Evolutionary conservation across 139 green algal species (phyloP).

Genomic region (Yamagishiella unicocca): DNA sequence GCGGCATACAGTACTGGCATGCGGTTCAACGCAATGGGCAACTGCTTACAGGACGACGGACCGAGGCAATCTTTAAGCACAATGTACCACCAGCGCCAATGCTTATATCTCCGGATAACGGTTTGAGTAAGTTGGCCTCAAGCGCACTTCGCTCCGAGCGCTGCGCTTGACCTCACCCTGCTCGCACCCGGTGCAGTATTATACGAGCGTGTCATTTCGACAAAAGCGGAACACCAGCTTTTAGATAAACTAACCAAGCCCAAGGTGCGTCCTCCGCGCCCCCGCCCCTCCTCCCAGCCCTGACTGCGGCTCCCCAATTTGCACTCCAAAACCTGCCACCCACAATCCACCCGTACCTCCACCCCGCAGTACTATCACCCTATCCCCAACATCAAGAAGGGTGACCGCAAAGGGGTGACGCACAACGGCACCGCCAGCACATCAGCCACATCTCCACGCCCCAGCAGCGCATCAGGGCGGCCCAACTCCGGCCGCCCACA

Average conservation of each 20-base stretch:
- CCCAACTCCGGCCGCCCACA: conserved; percentile 3
- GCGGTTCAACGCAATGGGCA: background rate
- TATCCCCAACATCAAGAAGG: background rate
- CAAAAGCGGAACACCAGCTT: conserved; percentile 19
- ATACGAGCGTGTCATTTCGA: conserved; percentile 38
- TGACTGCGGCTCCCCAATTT: background rate
- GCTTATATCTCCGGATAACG: conserved; percentile 33
- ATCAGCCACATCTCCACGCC: background rate
- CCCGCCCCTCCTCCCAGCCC: background rate
- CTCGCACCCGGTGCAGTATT: background rate
- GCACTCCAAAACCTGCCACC: background rate
- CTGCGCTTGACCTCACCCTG: no score
- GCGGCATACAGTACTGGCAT: background rate
- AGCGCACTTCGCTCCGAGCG: background rate
- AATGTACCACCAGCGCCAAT: conserved; percentile 36
- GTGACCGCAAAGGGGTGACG: background rate
- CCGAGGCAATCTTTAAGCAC: conserved; percentile 24
- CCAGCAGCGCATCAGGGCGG: background rate
- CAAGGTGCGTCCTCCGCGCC: background rate
- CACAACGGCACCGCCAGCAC: background rate
- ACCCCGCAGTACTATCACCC: conserved; percentile 22
- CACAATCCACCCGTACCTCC: background rate
- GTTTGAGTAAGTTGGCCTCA: background rate
- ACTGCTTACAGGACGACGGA: conserved; percentile 10
- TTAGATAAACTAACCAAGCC: conserved; percentile 38